Base-by-base conservation (phyloP, 2,329 filamentous ascomycete species). In the Penicillium sp. region DNA sequence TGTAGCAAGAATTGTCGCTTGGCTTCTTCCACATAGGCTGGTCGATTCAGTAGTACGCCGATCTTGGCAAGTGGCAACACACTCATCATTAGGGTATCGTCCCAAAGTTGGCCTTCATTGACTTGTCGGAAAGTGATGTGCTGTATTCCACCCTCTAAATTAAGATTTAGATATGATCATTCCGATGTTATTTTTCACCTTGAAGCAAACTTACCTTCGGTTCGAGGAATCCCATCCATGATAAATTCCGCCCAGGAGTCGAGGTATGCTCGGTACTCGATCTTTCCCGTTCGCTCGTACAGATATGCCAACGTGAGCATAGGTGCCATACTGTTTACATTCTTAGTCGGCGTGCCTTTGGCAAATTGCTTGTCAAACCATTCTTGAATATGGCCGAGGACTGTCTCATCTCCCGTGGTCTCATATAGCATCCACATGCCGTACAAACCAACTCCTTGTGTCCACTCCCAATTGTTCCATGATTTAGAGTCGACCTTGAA, bases 171-270 rank as follows among this genome's bases (percentile, higher is more conserved):
- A 9, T 8, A 8, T 11, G 23, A 19, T 23, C 10, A n/a, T 23
- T 24, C 11, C n/a, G n/a, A n/a, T n/a, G n/a, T n/a, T n/a, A 14
- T 24, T n/a, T 26, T 16, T 14, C n/a, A 39, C 7, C 2, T 3
- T 9, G 19, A 36, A 13, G 18, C 18, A 2, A n/a, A 48, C 46
- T 37, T 14, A 48, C 46, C 46, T n/a, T 48, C 33, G 16, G 46
- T 48, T 26, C 46, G 46, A 21, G 46, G 46, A 29, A 48, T 48
- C 21, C 46, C 46, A 18, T 48, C 46, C 46, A 48, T 48, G 9
- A 48, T 37, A 34, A 33, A 48, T 37, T 48, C 48, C 13, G 48
- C 48, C 48, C 48, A 50, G n/a, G 48, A 50, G 13, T 50, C 48
- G n/a, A 50, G 29, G 24, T 50, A 50, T 5, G 48, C 36, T 14